Evolutionary conservation across 1,284 basidiomycete genomes (phyloP).

Genomic region (Austropuccinia psidii): DNA sequence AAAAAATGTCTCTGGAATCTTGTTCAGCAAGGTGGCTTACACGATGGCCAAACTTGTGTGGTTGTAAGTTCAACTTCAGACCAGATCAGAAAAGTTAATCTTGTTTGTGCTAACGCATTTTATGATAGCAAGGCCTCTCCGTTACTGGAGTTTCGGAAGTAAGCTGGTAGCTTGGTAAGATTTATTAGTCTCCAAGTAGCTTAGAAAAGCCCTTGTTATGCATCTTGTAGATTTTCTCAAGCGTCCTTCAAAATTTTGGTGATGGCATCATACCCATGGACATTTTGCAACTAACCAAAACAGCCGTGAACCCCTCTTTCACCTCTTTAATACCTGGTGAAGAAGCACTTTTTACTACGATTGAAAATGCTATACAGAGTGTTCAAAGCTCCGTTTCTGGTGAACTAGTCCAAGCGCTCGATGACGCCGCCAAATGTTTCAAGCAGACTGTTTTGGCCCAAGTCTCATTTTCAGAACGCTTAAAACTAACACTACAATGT

Average conservation of each 20-base stretch:
- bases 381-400: constrained; percentile 24
- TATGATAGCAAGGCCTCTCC: constrained; percentile 23
- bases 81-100: neutral
- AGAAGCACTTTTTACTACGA: neutral
- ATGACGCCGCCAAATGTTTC: constrained; percentile 33
- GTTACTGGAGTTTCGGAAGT: constrained; percentile 35
- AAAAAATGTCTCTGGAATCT: constrained; percentile 19
- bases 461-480: constrained; percentile 6
- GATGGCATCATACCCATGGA: constrained; percentile 16
- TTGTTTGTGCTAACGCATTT: neutral
- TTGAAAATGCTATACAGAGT: constrained; percentile 22
- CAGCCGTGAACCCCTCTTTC: constrained; percentile 21
- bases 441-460: neutral
- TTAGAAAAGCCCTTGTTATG: neutral
- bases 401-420: constrained; percentile 24
- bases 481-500: constrained; percentile 2
- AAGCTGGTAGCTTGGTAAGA: neutral
- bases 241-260: constrained; percentile 30
- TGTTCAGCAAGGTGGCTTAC: constrained; percentile 29
- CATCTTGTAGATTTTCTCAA: constrained; percentile 17
- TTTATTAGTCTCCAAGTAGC: neutral
- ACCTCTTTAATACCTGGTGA: constrained; percentile 30
- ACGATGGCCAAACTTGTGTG: constrained; percentile 31
- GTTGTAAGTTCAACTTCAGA: constrained; percentile 8
- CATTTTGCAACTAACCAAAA: constrained; percentile 13